Conservation (phyloP, 192 early-diverging fungal genomes). For the Phycomyces nitens region DNA sequence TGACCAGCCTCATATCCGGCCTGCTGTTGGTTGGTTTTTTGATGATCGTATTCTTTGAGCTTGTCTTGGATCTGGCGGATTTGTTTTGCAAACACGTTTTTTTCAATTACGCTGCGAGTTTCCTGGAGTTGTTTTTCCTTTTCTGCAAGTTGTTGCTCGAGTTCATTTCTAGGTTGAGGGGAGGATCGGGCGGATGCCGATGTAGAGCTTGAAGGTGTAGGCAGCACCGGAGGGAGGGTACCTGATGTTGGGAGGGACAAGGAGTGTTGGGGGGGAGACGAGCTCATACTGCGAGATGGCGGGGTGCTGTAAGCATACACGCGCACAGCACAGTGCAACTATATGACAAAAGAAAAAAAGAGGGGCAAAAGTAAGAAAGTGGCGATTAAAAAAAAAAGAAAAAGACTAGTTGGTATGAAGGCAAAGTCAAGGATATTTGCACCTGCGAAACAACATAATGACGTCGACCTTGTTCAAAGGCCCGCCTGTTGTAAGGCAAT, state of each 20-base stretch:
- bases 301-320: conserved; percentile 2
- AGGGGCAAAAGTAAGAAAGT: neutral
- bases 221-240: conserved; percentile 15
- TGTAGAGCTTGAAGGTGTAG: conserved; percentile 25
- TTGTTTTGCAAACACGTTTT: conserved; percentile 28
- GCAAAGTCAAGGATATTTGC: neutral
- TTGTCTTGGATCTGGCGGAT: conserved; percentile 18
- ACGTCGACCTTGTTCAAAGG: too few species aligned
- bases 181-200: neutral
- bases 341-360: neutral
- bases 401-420: neutral
- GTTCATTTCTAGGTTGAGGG: conserved; percentile 10
- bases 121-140: conserved; percentile 23
- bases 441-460: too few species aligned
- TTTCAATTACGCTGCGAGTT: conserved; percentile 22
- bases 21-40: neutral
- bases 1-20: neutral
- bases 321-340: conserved; percentile 5
- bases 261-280: conserved; percentile 30
- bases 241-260: conserved; percentile 20
- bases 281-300: conserved; percentile 3
- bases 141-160: conserved; percentile 24
- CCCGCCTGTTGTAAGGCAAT: too few species aligned
- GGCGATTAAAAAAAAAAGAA: neutral
- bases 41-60: conserved; percentile 13